A percentile compares a stretch with the other conserved stretches of the same genome.
Conservation (phyloP, 176 grass and related monocot genomes). For the Carex kokanica region DNA sequence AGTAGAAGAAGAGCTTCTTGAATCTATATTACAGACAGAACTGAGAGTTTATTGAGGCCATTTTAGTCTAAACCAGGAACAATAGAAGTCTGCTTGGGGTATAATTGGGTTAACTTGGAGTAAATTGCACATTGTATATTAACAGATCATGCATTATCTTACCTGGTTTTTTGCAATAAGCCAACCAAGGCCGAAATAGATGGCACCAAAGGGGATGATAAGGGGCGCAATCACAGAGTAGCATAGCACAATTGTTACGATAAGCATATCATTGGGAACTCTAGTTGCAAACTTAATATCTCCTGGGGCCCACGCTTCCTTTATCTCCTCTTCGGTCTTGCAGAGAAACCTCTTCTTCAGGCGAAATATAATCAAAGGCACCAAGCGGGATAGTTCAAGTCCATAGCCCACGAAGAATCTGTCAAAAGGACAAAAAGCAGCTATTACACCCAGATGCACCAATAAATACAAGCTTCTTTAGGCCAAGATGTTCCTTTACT, state of each 20-base stretch:
- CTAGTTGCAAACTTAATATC: slow-evolving; percentile 65
- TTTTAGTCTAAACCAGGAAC: not conserved
- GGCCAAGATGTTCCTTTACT: not conserved
- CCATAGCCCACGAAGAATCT: slow-evolving; percentile 98
- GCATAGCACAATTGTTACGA: slow-evolving; percentile 72
- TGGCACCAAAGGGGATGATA: slow-evolving; percentile 77
- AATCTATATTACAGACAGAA: not conserved
- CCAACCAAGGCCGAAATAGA: slow-evolving; percentile 88
- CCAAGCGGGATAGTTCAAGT: slow-evolving; percentile 81
- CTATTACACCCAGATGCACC: slow-evolving; percentile 13
- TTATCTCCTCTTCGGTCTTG: slow-evolving; percentile 85
- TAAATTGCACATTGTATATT: not conserved
- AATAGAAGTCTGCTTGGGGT: not conserved
- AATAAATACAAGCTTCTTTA: slow-evolving; percentile 10
- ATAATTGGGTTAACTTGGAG: not conserved
- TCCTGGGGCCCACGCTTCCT: slow-evolving; percentile 70
- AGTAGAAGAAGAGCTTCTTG: not conserved
- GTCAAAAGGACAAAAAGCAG: slow-evolving; percentile 27
- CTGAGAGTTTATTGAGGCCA: not conserved
- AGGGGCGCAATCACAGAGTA: slow-evolving; percentile 88
- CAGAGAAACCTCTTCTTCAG: slow-evolving; percentile 93
- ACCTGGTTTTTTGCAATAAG: slow-evolving; percentile 82
- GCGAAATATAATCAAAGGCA: slow-evolving; percentile 87
- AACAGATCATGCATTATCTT: not conserved
- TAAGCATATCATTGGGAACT: slow-evolving; percentile 87